These are phyloP conservation scores for Pythium aphanidermatum DNA, from an alignment of 352 stramenopile genomes.

Conservation along the genomic window DNA sequence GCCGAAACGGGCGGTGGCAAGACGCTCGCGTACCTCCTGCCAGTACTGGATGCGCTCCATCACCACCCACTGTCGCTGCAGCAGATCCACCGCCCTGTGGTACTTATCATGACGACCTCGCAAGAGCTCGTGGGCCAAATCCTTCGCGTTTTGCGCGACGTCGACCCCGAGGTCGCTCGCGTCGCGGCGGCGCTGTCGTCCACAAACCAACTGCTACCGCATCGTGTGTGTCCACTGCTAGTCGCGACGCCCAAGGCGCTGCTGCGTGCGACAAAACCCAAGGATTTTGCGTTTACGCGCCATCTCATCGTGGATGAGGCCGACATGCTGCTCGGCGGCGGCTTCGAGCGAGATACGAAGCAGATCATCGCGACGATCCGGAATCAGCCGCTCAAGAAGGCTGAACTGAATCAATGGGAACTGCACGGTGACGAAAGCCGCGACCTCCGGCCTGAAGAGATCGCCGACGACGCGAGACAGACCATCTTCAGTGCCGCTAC, in stretches of 20 bases:
- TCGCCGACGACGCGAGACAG: slow-evolving; percentile 27
- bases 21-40: slow-evolving; percentile 94
- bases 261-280: slow-evolving; percentile 50
- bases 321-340: slow-evolving; percentile 72
- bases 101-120: slow-evolving; percentile 80
- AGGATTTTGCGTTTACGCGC: slow-evolving; percentile 71
- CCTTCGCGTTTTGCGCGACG: slow-evolving; percentile 28
- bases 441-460: no score
- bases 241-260: slow-evolving; percentile 61
- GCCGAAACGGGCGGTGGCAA: slow-evolving; percentile 95
- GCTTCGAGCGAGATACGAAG: slow-evolving; percentile 75
- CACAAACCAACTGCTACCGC: slow-evolving; percentile 37
- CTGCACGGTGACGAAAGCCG: slow-evolving; percentile 6
- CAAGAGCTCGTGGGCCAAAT: slow-evolving; percentile 84
- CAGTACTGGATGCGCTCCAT: slow-evolving; percentile 71
- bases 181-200: slow-evolving; percentile 45
- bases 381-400: slow-evolving; percentile 55
- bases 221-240: slow-evolving; percentile 40
- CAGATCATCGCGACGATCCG: slow-evolving; percentile 75
- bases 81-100: slow-evolving; percentile 42
- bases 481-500: slow-evolving; percentile 80
- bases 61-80: slow-evolving; percentile 24
- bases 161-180: slow-evolving; percentile 34
- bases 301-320: slow-evolving; percentile 75
- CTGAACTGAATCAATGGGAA: slow-evolving; percentile 34